Evolutionary conservation across 441 rosid genomes (phyloP).

Genomic region (Erodium moschatum): DNA sequence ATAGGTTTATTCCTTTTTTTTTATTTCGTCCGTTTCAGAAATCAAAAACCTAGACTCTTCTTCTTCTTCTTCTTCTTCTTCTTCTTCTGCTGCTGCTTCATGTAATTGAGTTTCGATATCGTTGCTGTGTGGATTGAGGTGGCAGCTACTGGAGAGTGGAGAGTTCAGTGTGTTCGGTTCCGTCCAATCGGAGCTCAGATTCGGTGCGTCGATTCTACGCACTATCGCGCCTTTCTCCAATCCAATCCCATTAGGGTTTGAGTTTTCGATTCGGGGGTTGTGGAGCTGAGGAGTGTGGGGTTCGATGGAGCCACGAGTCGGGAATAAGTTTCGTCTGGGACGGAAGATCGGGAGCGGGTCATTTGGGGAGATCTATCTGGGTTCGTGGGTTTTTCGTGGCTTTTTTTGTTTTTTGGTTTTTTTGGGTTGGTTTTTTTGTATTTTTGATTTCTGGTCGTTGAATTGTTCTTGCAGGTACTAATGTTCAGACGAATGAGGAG

Average conservation of each 20-base stretch:
- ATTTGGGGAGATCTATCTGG: conserved; percentile 95
- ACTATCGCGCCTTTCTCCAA: background rate
- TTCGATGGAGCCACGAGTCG: background rate
- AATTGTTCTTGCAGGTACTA: conserved; percentile 1
- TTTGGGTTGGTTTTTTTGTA: background rate
- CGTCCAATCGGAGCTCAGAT: background rate
- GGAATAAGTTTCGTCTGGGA: conserved; percentile 6
- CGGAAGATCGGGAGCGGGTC: conserved; percentile 92
- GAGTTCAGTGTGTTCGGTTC: background rate
- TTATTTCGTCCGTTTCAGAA: no score
- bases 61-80: no score
- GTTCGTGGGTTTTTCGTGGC: conserved; percentile 28
- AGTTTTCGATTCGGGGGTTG: background rate
- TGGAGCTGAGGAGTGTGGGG: background rate
- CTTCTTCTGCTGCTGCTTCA: no score
- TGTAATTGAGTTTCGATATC: background rate
- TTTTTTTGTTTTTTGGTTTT: background rate
- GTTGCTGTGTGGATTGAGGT: background rate
- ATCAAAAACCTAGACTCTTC: no score
- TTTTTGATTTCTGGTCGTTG: background rate
- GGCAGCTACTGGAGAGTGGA: background rate
- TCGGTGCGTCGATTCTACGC: conserved; percentile 7
- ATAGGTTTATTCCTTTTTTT: no score
- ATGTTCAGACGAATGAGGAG: conserved; percentile 7
- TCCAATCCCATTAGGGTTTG: background rate